Conservation (phyloP, 1,139 yeast species). For the Pichia sp. region DNA sequence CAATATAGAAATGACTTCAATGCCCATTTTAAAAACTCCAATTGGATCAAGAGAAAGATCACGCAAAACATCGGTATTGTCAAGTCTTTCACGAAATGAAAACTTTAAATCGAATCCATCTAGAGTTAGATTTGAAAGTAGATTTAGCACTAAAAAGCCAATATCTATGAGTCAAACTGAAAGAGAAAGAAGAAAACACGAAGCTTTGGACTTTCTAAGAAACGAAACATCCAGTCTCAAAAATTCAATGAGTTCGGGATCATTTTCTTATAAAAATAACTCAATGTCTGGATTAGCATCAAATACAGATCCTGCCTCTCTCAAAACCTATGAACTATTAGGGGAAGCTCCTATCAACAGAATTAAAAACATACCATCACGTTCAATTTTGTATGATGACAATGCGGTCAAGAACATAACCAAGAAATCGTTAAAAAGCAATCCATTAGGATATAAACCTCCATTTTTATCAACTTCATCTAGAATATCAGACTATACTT, state of each 20-base stretch:
- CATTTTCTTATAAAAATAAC: not conserved
- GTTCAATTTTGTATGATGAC: constrained; percentile 16
- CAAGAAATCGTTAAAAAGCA: constrained; percentile 12
- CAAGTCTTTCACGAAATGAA: too few species aligned
- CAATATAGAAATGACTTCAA: too few species aligned
- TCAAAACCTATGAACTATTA: constrained; percentile 22
- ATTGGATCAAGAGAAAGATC: too few species aligned
- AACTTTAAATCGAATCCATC: not conserved
- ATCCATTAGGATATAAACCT: constrained; percentile 5
- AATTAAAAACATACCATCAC: constrained; percentile 11
- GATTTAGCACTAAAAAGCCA: not conserved
- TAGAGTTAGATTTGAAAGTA: constrained; percentile 3
- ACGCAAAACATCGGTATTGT: not conserved
- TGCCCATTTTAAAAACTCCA: too few species aligned
- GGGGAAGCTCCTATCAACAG: constrained; percentile 25
- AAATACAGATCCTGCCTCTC: constrained; percentile 7
- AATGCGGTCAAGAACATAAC: constrained; percentile 16
- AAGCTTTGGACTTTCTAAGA: constrained; percentile 15
- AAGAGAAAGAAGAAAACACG: constrained; percentile 15
- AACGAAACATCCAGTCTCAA: constrained; percentile 4
- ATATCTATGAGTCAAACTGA: constrained; percentile 14
- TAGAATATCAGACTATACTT: not conserved
- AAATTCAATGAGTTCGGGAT: not conserved
- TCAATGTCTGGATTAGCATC: not conserved
- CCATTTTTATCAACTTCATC: not conserved